Conservation (phyloP, 1,139 yeast species). For the Kodamaea ohmeri region DNA sequence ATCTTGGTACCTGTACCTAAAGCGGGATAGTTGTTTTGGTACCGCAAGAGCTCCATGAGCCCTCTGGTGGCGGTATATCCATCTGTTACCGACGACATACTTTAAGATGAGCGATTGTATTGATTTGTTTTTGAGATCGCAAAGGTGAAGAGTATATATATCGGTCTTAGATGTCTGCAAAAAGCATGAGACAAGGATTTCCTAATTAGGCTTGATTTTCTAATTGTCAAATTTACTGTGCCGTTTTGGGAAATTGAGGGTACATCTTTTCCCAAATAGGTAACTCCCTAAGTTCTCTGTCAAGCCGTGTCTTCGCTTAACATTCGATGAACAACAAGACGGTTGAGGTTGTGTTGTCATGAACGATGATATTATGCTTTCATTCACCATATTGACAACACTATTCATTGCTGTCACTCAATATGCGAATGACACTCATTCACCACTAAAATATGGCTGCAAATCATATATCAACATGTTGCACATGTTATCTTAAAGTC, state of each 20-base stretch:
- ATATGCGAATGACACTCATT: no score
- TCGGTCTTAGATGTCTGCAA: neutral
- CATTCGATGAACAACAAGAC: no score
- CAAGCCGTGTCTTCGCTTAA: neutral
- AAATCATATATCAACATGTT: no score
- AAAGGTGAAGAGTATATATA: no score
- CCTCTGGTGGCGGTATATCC: constrained; percentile 23
- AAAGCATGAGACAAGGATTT: constrained; percentile 3
- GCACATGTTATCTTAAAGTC: no score
- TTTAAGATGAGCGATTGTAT: no score
- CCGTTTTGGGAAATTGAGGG: constrained; percentile 1
- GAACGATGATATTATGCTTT: no score
- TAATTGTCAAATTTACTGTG: neutral
- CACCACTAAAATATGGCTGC: no score
- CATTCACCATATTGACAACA: no score
- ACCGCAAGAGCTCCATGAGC: constrained; percentile 18
- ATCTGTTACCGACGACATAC: neutral
- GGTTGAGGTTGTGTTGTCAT: no score
- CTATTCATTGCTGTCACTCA: no score
- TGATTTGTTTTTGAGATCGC: no score
- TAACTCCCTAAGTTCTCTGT: neutral
- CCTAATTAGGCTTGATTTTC: constrained; percentile 4
- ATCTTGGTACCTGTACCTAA: constrained; percentile 22
- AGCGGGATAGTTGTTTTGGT: constrained; percentile 19
- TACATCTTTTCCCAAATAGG: neutral